Conservation (phyloP, 306 rosid genomes). For the Mucuna pruriens region DNA sequence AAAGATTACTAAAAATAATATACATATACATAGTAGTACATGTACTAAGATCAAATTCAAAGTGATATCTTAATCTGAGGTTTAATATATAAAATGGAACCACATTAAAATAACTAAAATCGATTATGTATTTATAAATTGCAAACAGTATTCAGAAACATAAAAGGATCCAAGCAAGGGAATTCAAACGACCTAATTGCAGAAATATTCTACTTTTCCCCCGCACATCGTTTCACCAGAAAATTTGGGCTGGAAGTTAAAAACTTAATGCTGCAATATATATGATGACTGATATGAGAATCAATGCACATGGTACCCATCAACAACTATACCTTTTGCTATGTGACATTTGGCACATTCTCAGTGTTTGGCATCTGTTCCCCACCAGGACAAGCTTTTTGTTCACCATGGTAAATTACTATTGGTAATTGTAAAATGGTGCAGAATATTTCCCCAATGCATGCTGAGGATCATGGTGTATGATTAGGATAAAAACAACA, state of each 20-base stretch:
- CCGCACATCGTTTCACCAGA: neutral
- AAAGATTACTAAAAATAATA: too few species aligned
- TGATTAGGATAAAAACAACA: neutral
- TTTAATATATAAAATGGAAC: neutral
- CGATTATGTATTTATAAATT: neutral
- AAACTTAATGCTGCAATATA: neutral
- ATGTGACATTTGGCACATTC: neutral
- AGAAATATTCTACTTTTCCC: neutral
- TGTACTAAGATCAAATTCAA: too few species aligned
- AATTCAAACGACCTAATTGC: neutral
- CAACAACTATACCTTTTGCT: neutral
- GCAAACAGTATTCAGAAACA: neutral
- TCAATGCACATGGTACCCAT: constrained; percentile 19
- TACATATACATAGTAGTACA: too few species aligned
- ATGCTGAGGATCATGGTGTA: neutral
- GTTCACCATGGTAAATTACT: neutral
- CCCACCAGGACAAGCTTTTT: neutral
- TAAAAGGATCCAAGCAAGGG: neutral
- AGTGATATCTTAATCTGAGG: neutral
- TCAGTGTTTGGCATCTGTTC: neutral
- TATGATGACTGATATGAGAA: neutral
- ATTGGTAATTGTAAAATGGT: neutral
- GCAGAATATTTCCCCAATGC: neutral
- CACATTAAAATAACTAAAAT: neutral
- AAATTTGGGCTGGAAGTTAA: neutral